phyloP scores from a whole-genome alignment of 805 yeast genomes.

The Lachancea meyersii region DNA sequence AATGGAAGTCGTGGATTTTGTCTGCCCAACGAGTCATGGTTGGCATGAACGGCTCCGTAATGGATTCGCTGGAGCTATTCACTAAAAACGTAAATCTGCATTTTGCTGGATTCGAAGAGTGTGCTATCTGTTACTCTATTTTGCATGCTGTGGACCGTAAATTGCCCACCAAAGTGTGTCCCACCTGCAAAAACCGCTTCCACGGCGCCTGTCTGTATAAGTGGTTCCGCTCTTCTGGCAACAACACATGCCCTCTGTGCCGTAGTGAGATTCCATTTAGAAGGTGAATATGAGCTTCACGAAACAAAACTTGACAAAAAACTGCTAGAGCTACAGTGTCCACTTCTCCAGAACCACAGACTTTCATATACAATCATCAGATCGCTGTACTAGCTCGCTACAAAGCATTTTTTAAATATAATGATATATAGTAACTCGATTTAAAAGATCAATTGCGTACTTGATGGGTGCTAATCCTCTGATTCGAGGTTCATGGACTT shows the following conservation, averaged over 20 bases:
- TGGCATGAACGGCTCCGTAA: constrained; percentile 59
- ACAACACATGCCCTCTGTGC: constrained; percentile 92
- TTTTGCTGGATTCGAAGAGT: constrained; percentile 91
- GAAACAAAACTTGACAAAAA: too few relatives aligned
- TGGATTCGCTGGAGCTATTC: constrained; percentile 39
- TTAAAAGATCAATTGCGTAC: too few relatives aligned
- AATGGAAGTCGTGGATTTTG: constrained; percentile 92
- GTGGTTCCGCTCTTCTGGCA: constrained; percentile 94
- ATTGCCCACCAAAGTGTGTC: constrained; percentile 80
- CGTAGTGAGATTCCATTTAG: constrained; percentile 41
- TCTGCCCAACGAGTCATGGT: constrained; percentile 82
- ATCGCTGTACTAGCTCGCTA: too few relatives aligned
- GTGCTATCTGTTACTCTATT: constrained; percentile 94
- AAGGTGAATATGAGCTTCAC: constrained; percentile 15
- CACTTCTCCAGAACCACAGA: too few relatives aligned
- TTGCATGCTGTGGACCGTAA: constrained; percentile 81
- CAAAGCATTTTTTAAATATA: too few relatives aligned
- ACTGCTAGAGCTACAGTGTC: too few relatives aligned
- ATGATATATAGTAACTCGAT: too few relatives aligned
- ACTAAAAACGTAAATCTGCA: constrained; percentile 69
- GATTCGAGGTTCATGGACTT: too few relatives aligned
- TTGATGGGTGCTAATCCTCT: too few relatives aligned
- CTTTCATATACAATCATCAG: too few relatives aligned
- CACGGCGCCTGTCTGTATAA: constrained; percentile 94
- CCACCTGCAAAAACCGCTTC: constrained; percentile 88